Evolutionary conservation across 768 basidiomycete species (phyloP), one percentile per base, ranked within the genome.

Genomic region (Boletus rubropictus): DNA sequence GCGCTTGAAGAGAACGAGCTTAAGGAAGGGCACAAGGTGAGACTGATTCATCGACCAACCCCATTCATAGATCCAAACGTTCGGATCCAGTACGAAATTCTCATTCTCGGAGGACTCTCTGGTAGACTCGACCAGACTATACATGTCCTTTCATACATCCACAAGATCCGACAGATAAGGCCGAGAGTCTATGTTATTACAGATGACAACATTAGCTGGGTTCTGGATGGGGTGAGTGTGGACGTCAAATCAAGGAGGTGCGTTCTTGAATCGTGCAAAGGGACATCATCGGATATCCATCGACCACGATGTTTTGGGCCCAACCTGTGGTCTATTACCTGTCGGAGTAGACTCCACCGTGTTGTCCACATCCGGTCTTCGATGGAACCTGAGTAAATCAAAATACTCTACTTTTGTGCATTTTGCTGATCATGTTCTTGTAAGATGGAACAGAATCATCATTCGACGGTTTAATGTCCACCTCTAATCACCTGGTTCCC

Each of bases 121-220:
- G 96, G 96, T 0, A 81, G 96, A 22, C 72, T 99, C 4, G 96
- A 99, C 65, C 96, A 99, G 58, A 96, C 93, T 0, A 73, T 94
- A 4, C 93, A 96, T 58, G 85, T 89, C 0, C 75, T 99, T 10
- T 88, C 92, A 3, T 78, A 84, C 39, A 68, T 98, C 1, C 80
- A 93, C 66, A 91, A 91, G 63, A 70, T 94, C 18, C 80, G 89
- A 36, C 77, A 73, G 56, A 66, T 46, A 18, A 73, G 82, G 25
- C 62, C 76, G 9, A 72, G 72, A 18, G 77, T 86, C 3, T 94
- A 82, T 62, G 89, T 79, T 0, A 72, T 94, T 10, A 90, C 89
- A n/a, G 89, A 92, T 42, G 92, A 97, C 39, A 92, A 86, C 52
- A 72, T 96, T 11, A 89, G 84, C 4, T 97, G 95, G 89, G 82